phyloP scores from a whole-genome alignment of 2,329 filamentous ascomycete species.

The Fusarium udum region DNA sequence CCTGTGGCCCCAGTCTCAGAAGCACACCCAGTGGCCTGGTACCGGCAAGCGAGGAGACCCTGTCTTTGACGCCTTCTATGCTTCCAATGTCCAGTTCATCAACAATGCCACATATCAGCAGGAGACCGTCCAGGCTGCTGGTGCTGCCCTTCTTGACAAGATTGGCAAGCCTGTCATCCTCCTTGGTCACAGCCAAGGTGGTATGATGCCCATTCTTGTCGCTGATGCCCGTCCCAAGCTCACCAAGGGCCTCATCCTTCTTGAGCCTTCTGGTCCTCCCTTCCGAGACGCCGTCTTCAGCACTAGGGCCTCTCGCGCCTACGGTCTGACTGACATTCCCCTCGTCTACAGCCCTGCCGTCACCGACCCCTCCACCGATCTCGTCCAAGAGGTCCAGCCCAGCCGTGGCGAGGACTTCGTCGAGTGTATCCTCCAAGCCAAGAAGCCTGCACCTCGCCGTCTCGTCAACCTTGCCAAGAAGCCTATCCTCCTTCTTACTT shows the following conservation, averaged over 20 bases:
- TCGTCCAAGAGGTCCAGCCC: slow-evolving; percentile 21
- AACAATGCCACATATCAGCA: slow-evolving; percentile 37
- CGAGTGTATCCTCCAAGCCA: slow-evolving; percentile 29
- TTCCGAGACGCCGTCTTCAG: slow-evolving; percentile 54
- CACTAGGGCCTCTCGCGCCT: slow-evolving; percentile 48
- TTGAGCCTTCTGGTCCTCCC: slow-evolving; percentile 60
- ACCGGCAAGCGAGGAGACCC: slow-evolving; percentile 31
- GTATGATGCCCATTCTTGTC: slow-evolving; percentile 47
- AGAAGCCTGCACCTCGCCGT: slow-evolving; percentile 12
- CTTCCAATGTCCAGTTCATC: slow-evolving; percentile 37
- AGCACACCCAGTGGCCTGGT: slow-evolving; percentile 38
- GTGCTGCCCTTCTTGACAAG: slow-evolving; percentile 54
- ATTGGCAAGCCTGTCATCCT: slow-evolving; percentile 53
- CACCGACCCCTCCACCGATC: slow-evolving; percentile 22
- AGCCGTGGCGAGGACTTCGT: slow-evolving; percentile 2
- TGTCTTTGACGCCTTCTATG: slow-evolving; percentile 37
- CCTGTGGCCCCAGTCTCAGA: slow-evolving; percentile 33
- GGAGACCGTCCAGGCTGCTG: slow-evolving; percentile 34
- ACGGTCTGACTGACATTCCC: slow-evolving; percentile 58
- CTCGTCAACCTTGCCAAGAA: slow-evolving; percentile 50
- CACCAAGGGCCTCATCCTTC: slow-evolving; percentile 52
- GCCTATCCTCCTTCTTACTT: slow-evolving; percentile 33
- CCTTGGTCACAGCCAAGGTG: slow-evolving; percentile 58
- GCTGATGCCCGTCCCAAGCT: slow-evolving; percentile 49
- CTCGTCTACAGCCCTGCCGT: slow-evolving; percentile 57